Conservation (phyloP, 73 alveolate species). For the Tetrahymena malaccensis region DNA sequence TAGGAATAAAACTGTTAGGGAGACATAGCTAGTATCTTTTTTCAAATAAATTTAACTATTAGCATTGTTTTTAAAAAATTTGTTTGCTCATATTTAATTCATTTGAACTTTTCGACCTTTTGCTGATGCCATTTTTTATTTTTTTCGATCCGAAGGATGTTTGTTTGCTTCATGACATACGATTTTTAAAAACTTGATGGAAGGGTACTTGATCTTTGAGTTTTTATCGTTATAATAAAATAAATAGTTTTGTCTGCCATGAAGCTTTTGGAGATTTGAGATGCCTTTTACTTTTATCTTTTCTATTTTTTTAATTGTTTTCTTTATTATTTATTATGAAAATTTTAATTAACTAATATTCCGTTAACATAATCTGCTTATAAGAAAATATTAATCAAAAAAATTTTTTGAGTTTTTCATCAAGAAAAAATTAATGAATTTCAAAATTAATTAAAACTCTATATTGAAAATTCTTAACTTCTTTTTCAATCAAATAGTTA, state of each 20-base stretch:
- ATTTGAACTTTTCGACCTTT: not conserved
- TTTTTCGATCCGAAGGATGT: not conserved
- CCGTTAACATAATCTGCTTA: not conserved
- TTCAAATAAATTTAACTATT: not conserved
- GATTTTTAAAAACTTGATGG: not conserved
- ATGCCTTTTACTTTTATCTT: not conserved
- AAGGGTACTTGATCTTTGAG: not conserved
- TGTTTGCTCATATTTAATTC: not conserved
- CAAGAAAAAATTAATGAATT: too few relatives aligned
- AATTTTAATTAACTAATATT: not conserved
- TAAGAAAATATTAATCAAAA: too few relatives aligned
- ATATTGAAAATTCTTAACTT: too few relatives aligned
- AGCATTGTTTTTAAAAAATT: not conserved
- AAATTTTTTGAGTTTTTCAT: too few relatives aligned
- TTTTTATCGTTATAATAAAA: not conserved
- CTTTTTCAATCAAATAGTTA: too few relatives aligned
- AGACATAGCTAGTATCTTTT: not conserved
- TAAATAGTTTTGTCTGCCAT: not conserved
- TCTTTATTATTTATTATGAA: not conserved
- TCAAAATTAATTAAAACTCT: too few relatives aligned
- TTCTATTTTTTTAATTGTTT: not conserved
- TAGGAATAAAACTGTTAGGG: not conserved
- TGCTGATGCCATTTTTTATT: not conserved
- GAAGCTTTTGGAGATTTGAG: not conserved
- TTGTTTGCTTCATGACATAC: not conserved